Evolutionary conservation across 257 asterid genomes (phyloP).

Genomic region (Primulina huaijiensis): DNA sequence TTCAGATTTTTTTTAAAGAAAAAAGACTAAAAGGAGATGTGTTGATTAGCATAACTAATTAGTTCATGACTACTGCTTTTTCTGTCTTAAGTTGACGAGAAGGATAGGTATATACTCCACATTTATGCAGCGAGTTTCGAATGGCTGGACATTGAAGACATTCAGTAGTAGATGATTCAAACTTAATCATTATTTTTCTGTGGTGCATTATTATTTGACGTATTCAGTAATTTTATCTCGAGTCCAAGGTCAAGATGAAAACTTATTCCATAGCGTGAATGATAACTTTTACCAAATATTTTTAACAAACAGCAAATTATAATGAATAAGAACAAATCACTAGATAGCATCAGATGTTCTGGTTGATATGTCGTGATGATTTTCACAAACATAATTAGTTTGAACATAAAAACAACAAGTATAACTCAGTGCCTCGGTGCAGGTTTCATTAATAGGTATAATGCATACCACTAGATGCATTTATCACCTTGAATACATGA

Average conservation of each 20-base stretch:
- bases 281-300: background rate
- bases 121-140: background rate
- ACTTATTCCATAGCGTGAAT: background rate
- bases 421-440: background rate
- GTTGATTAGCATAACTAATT: no score
- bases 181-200: background rate
- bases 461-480: slow-evolving; percentile 1
- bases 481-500: background rate
- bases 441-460: background rate
- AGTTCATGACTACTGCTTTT: background rate
- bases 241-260: background rate
- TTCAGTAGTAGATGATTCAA: background rate
- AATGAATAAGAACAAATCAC: background rate
- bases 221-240: background rate
- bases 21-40: no score
- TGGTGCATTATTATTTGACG: background rate
- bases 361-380: background rate
- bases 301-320: no score
- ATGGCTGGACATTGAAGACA: background rate
- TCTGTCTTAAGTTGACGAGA: slow-evolving; percentile 8
- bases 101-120: background rate
- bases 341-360: background rate
- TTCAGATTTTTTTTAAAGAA: background rate
- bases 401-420: background rate
- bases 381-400: background rate